Evolutionary conservation across 2,329 filamentous ascomycete species (phyloP).

Genomic region (Exophiala alcalophila): DNA sequence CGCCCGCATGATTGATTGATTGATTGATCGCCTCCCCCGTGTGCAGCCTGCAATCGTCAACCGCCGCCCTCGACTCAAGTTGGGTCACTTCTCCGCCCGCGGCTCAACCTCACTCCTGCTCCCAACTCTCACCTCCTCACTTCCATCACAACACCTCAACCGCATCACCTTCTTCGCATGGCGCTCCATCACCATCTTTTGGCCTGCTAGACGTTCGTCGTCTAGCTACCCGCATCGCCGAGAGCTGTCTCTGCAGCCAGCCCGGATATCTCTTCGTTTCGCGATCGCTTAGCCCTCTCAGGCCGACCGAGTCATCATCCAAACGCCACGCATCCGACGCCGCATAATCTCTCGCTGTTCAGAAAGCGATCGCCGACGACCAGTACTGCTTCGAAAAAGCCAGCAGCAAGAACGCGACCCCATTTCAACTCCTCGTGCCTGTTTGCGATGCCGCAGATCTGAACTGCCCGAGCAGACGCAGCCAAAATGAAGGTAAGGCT

Average conservation of each 20-base stretch:
- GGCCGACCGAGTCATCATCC: slow-evolving; percentile 14
- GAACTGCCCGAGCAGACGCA: slow-evolving; percentile 3
- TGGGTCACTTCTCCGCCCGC: slow-evolving; percentile 11
- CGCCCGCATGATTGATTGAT: too few species aligned
- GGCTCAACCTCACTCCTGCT: slow-evolving; percentile 14
- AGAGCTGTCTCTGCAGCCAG: slow-evolving; percentile 46
- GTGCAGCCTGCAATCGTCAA: not conserved
- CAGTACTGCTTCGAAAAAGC: not conserved
- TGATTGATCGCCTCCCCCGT: too few species aligned
- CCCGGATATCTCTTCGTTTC: slow-evolving; percentile 43
- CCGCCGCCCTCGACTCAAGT: slow-evolving; percentile 12
- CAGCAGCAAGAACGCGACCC: not conserved
- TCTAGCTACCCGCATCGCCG: slow-evolving; percentile 44
- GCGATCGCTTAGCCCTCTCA: slow-evolving; percentile 41
- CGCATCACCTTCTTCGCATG: slow-evolving; percentile 32
- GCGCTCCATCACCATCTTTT: slow-evolving; percentile 25
- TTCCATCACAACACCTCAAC: slow-evolving; percentile 9
- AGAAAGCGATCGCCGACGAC: not conserved
- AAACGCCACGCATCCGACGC: too few species aligned
- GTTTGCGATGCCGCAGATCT: slow-evolving; percentile 9
- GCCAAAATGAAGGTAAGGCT: slow-evolving; percentile 32
- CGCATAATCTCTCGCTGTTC: not conserved
- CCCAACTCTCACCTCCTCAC: slow-evolving; percentile 1
- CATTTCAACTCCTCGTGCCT: too few species aligned
- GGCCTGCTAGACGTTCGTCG: slow-evolving; percentile 45